A percentile compares a stretch with the other conserved stretches of the same genome.
These are phyloP conservation scores for Cajanus cajan DNA, from an alignment of 306 rosid species.

Conservation along the genomic window DNA sequence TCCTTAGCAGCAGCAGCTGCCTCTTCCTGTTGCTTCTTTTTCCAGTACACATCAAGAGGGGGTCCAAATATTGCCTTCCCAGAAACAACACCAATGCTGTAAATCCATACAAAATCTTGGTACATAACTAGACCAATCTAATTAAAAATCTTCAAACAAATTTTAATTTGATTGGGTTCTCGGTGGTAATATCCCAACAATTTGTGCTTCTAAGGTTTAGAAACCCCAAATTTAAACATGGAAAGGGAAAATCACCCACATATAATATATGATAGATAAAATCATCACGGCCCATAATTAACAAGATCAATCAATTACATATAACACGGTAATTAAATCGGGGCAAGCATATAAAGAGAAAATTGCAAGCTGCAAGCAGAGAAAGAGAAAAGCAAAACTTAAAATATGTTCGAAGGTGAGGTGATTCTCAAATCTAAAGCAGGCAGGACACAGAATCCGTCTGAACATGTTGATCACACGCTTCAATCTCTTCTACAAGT, in stretches of 20 bases:
- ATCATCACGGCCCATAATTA: background rate
- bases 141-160: constrained; percentile 21
- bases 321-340: background rate
- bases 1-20: constrained; percentile 44
- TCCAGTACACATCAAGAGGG: constrained; percentile 88
- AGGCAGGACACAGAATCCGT: constrained; percentile 34
- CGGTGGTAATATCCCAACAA: background rate
- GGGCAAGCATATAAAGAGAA: background rate
- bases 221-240: background rate
- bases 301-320: background rate
- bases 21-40: constrained; percentile 71
- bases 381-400: constrained; percentile 29
- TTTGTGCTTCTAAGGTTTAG: background rate
- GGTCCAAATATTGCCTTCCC: constrained; percentile 94
- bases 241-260: background rate
- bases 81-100: constrained; percentile 90
- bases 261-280: background rate
- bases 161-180: background rate
- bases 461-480: constrained; percentile 39
- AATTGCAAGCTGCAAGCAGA: background rate
- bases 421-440: background rate
- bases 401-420: background rate
- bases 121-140: background rate
- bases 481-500: constrained; percentile 68
- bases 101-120: constrained; percentile 7